Base-by-base conservation (phyloP, 2,329 filamentous ascomycete genomes). In the Hypoxylon sp. region DNA sequence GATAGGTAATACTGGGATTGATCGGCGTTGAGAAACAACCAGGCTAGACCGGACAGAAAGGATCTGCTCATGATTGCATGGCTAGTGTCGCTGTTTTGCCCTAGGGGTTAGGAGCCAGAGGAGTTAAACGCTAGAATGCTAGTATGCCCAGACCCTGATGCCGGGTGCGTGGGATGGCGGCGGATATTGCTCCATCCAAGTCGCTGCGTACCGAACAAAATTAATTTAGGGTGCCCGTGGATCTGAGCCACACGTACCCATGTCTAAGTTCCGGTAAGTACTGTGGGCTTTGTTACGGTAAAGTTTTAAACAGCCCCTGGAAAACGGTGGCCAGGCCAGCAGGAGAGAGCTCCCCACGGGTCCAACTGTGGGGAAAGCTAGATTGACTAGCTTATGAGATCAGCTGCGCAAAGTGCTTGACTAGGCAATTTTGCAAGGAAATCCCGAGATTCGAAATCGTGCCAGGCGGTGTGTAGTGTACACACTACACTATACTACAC, bases 401-500 rank as follows among this genome's bases (percentile, higher is more conserved):
- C 54, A 63, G 59, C 54, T 42, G 46, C 47, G 37, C 31, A 50
- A 53, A 46, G 32, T 35, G 31, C 32, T 52, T 31, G 50, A 51
- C 37, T 50, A 39, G 24, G 24, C 24, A 19, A 54, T 50, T 24
- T 53, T 51, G 32, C 47, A 57, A 68, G 57, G 52, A 47, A 35
- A 59, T 59, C 57, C 61, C 61, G 61, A 65, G 61, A 61, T 64
- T 63, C 53, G 47, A 62, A 62, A 55, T 52, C 58, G 42, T 67
- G 51, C 50, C 37, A 62, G 54, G 62, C 48, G 62, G 62, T 59
- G 62, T 65, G 55, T 59, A n/a, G n/a, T n/a, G n/a, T n/a, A n/a
- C n/a, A n/a, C n/a, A n/a, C n/a, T n/a, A n/a, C n/a, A n/a, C n/a
- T n/a, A 59, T 31, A 27, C 32, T 56, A 46, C 42, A 55, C 50